Conservation (phyloP, 768 basidiomycete species). For the Lactarius sp. region DNA sequence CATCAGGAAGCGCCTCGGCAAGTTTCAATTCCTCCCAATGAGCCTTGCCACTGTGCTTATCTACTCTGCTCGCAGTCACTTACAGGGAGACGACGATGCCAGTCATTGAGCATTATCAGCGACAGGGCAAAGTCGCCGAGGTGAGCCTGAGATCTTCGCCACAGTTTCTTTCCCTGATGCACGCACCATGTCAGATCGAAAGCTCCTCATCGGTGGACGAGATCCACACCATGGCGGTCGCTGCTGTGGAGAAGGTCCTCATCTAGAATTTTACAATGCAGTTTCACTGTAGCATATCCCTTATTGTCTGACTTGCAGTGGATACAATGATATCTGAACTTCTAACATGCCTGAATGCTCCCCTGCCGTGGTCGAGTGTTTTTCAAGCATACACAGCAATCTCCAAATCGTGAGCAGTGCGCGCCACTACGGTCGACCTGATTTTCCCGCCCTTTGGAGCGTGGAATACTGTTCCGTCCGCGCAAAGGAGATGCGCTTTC, state of each 20-base stretch:
- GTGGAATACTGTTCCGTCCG: constrained; percentile 68
- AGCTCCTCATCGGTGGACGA: constrained; percentile 62
- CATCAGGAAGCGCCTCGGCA: constrained; percentile 95
- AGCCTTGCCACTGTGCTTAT: neutral
- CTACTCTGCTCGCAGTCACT: constrained; percentile 46
- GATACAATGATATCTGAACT: constrained; percentile 4
- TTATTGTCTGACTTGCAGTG: neutral
- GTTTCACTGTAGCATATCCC: neutral
- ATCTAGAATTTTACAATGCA: constrained; percentile 4
- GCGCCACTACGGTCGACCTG: constrained; percentile 41
- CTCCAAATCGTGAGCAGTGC: constrained; percentile 32
- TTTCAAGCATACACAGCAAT: constrained; percentile 48
- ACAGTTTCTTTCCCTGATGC: neutral
- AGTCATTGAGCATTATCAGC: constrained; percentile 79
- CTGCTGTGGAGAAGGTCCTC: constrained; percentile 49
- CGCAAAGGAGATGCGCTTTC: constrained; percentile 67
- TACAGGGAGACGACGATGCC: constrained; percentile 89
- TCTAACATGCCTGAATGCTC: neutral
- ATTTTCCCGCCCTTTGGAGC: constrained; percentile 59
- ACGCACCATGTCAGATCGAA: constrained; percentile 49
- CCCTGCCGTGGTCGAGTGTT: neutral
- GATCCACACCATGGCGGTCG: constrained; percentile 59
- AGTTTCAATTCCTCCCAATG: constrained; percentile 29
- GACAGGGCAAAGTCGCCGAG: constrained; percentile 68
- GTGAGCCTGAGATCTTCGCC: constrained; percentile 39